Conservation (phyloP, 768 basidiomycete species). For the Boletus pseudo-olivaceus region DNA sequence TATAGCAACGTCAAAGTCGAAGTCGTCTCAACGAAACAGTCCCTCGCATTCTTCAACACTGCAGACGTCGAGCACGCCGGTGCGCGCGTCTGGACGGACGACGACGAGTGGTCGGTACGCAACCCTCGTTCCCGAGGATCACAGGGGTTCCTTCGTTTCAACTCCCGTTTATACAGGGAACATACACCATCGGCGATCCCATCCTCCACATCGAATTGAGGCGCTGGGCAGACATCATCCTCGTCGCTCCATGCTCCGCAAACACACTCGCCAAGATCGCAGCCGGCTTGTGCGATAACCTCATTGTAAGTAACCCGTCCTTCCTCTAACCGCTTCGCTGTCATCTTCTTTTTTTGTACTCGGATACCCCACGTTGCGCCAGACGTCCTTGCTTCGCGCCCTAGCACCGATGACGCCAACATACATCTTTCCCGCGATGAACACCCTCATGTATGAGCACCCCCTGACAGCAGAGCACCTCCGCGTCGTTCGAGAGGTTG, state of each 20-base stretch:
- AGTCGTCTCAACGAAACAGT: slow-evolving; percentile 76
- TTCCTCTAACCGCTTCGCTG: too few relatives aligned
- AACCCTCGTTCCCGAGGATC: too few relatives aligned
- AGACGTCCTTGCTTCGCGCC: slow-evolving; percentile 83
- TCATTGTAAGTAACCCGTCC: slow-evolving; percentile 47
- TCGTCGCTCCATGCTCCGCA: slow-evolving; percentile 95
- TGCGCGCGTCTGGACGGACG: slow-evolving; percentile 79
- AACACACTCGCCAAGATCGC: slow-evolving; percentile 95
- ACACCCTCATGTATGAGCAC: slow-evolving; percentile 96
- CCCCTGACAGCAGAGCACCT: slow-evolving; percentile 87
- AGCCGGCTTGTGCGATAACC: slow-evolving; percentile 84
- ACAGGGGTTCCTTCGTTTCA: background rate
- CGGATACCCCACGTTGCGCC: background rate
- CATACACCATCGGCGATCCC: slow-evolving; percentile 79
- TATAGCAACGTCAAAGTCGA: slow-evolving; percentile 73
- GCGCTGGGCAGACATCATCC: slow-evolving; percentile 92
- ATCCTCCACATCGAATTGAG: slow-evolving; percentile 95
- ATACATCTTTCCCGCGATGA: slow-evolving; percentile 96
- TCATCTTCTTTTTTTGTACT: background rate
- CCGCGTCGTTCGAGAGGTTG: slow-evolving; percentile 64
- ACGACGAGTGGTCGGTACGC: slow-evolving; percentile 89
- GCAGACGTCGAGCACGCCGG: slow-evolving; percentile 48
- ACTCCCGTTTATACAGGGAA: slow-evolving; percentile 41
- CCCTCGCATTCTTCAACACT: slow-evolving; percentile 71
- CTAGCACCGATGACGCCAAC: slow-evolving; percentile 81